These are phyloP conservation scores for Udeniomyces megalosporus DNA, from an alignment of 768 basidiomycete species.

Conservation along the genomic window DNA sequence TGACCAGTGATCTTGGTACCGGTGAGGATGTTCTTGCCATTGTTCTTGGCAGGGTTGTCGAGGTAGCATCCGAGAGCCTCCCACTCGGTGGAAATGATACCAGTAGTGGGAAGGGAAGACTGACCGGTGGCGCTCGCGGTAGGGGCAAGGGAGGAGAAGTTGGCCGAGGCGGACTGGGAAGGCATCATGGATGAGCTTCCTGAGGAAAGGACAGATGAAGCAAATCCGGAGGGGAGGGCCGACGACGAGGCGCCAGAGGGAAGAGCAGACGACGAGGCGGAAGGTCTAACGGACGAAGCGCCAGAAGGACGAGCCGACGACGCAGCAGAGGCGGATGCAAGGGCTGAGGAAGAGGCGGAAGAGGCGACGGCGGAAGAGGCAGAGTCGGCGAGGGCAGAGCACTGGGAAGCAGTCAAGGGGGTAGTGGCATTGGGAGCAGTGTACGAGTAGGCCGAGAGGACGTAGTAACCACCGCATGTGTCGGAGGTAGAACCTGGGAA, in stretches of 20 bases:
- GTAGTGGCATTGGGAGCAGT: neutral
- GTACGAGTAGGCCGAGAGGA: conserved; percentile 12
- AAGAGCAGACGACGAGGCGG: neutral
- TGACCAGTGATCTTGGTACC: neutral
- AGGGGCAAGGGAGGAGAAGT: neutral
- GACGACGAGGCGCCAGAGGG: neutral
- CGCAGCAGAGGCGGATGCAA: too few species aligned
- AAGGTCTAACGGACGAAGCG: neutral
- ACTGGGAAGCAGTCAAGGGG: too few species aligned
- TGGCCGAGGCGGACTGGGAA: neutral
- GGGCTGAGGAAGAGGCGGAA: too few species aligned
- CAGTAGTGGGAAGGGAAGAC: neutral
- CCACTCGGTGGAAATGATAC: conserved; percentile 14
- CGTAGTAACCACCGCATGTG: conserved; percentile 13
- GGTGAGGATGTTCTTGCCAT: neutral
- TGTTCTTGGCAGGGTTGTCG: conserved; percentile 11
- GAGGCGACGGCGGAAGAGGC: neutral
- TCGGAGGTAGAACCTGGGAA: neutral
- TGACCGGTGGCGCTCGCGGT: neutral
- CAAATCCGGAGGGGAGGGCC: neutral
- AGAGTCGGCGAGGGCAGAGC: too few species aligned
- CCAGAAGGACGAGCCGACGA: neutral
- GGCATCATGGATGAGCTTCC: neutral
- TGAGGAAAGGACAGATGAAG: neutral
- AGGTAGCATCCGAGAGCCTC: conserved; percentile 12